Base-by-base conservation (phyloP, 176 grass and related monocot genomes). In the Chrysopogon serrulatus region DNA sequence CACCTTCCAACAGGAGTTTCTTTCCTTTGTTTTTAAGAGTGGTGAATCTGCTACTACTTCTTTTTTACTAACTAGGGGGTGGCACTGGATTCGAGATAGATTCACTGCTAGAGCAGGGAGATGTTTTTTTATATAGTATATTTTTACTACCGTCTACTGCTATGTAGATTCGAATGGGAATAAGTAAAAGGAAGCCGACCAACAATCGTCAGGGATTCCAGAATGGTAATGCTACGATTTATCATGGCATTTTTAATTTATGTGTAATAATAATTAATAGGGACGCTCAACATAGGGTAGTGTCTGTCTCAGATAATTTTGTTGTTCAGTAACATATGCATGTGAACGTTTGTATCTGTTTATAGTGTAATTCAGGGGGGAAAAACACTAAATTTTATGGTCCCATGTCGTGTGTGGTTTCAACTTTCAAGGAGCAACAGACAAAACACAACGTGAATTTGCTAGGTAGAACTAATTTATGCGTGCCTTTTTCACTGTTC, bases 1-100 rank as follows among this genome's bases (percentile, higher is more conserved):
- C 83, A 90, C 56, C 79, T 57, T 78, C 73, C 83, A 82, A 72
- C 73, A 18, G 27, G 54, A 61, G 36, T 71, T 63, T 49, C 71
- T 65, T n/a, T 83, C n/a, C 31, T 28, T 18, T 26, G 0, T 2
- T 68, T 80, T 85, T 85, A 27, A 8, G 43, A 68, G 78, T 51
- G 78, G 45, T 80, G 77, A 69, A 76, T 81, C 71, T 77, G 11
- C 34, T n/a, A 16, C 49, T 82, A 1, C 34, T 76, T 69, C 39
- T n/a, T n/a, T 35, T 24, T 24, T n/a, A 56, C 19, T 54, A 69
- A 44, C 72, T 17, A 31, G 61, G 13, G 10, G 33, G 4, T 41
- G 34, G 53, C 33, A 68, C 3, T 10, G 8, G 43, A 57, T 45
- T 82, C 56, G 43, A 66, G 7, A 7, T 4, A 2, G 71, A 86